Evolutionary conservation across 2,329 filamentous ascomycete genomes (phyloP).

Genomic region (Rhytidhysteron rufulum): DNA sequence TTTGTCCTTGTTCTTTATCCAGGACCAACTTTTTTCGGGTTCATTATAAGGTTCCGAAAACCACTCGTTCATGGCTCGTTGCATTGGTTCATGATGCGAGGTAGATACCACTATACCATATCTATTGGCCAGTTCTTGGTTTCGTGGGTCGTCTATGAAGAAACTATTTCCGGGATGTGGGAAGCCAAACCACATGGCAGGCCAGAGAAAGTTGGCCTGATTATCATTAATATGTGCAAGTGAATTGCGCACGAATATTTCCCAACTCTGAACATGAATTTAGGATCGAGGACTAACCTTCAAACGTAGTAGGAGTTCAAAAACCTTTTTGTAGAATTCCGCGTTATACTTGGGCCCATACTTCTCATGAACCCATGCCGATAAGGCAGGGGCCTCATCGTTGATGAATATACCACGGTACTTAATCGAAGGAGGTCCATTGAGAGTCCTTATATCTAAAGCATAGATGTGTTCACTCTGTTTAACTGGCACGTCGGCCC

Average conservation of each 20-base stretch:
- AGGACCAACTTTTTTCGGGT: slow-evolving; percentile 38
- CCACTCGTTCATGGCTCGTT: slow-evolving; percentile 16
- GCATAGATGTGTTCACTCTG: slow-evolving; percentile 7
- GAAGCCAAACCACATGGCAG: slow-evolving; percentile 15
- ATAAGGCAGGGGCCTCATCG: slow-evolving; percentile 11
- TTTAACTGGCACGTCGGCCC: slow-evolving; percentile 10
- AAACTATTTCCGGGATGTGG: slow-evolving; percentile 14
- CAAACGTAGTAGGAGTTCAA: slow-evolving; percentile 11
- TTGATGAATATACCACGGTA: slow-evolving; percentile 14
- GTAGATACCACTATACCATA: slow-evolving; percentile 16
- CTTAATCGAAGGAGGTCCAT: slow-evolving; percentile 9
- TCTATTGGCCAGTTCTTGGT: slow-evolving; percentile 13
- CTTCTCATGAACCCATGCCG: slow-evolving; percentile 9
- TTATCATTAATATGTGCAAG: too few relatives aligned
- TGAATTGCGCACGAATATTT: too few relatives aligned
- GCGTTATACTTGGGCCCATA: slow-evolving; percentile 5
- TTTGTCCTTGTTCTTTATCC: slow-evolving; percentile 11
- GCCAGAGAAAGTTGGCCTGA: slow-evolving; percentile 17
- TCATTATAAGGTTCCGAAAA: neutral
- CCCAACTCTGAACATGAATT: too few relatives aligned
- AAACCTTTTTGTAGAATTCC: slow-evolving; percentile 10
- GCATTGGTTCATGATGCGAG: slow-evolving; percentile 17
- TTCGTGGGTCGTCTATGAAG: slow-evolving; percentile 15
- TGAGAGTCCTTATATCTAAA: slow-evolving; percentile 3
- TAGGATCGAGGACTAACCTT: slow-evolving; percentile 5